Percentiles rank a stretch among this genome's conserved stretches.
phyloP scores from a whole-genome alignment of 805 yeast species.

The Lipomyces sp. region DNA sequence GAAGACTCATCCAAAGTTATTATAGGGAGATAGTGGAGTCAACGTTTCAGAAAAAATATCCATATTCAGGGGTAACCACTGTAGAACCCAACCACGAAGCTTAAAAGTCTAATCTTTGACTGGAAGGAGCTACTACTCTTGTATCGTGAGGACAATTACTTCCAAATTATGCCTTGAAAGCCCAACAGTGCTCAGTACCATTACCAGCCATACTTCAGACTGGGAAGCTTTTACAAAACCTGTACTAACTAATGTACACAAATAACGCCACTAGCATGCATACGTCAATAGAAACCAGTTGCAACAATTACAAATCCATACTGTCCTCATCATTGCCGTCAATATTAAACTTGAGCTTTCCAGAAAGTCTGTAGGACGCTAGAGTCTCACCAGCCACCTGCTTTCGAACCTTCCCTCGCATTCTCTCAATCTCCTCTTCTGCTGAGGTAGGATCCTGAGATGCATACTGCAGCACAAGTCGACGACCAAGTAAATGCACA shows the following conservation, averaged over 20 bases:
- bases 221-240: background rate
- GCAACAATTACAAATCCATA: background rate
- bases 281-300: constrained; percentile 6
- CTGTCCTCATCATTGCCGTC: constrained; percentile 58
- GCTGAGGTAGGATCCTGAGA: constrained; percentile 79
- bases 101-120: too few species aligned
- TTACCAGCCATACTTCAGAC: background rate
- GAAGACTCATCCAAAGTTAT: background rate
- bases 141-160: too few species aligned
- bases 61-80: too few species aligned
- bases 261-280: background rate
- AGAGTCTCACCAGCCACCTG: constrained; percentile 81
- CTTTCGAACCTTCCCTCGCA: constrained; percentile 82
- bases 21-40: background rate
- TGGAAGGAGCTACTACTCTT: too few species aligned
- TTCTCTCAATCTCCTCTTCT: constrained; percentile 85
- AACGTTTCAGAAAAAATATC: too few species aligned
- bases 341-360: constrained; percentile 66
- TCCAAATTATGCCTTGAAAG: too few species aligned
- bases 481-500: constrained; percentile 93
- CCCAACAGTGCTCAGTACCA: background rate
- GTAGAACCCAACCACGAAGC: too few species aligned
- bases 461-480: constrained; percentile 92
- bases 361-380: constrained; percentile 65
- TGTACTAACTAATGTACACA: background rate